phyloP scores from a whole-genome alignment of 2,329 filamentous ascomycete species.

The Fonsecaea multimorphosa region DNA sequence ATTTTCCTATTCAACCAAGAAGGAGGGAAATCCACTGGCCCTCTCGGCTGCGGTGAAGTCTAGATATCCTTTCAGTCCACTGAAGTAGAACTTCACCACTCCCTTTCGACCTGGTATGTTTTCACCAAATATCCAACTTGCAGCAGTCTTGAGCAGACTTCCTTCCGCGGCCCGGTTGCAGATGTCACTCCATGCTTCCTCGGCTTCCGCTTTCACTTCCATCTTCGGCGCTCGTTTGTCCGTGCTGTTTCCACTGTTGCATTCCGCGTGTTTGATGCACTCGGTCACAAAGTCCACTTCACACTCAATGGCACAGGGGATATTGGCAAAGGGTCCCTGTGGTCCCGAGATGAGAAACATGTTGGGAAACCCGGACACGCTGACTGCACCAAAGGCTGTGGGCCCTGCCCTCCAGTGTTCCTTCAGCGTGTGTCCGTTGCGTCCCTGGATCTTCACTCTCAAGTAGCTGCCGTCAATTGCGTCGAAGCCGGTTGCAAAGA shows the following conservation, averaged over 20 bases:
- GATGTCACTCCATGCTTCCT: conserved; percentile 56
- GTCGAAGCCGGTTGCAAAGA: conserved; percentile 54
- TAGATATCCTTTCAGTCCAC: neutral
- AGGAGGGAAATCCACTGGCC: too few relatives aligned
- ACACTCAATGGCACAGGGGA: conserved; percentile 58
- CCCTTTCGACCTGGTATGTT: conserved; percentile 59
- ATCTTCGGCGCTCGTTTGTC: conserved; percentile 50
- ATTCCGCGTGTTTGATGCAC: conserved; percentile 18
- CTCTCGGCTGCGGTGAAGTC: too few relatives aligned
- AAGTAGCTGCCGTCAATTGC: conserved; percentile 52
- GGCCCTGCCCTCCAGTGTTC: conserved; percentile 47
- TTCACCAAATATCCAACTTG: conserved; percentile 56
- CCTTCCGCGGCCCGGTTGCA: conserved; percentile 41
- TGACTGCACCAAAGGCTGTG: conserved; percentile 49
- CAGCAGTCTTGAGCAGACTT: conserved; percentile 60
- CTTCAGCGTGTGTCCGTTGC: conserved; percentile 45
- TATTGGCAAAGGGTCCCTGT: conserved; percentile 63
- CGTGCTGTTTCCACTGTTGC: conserved; percentile 51
- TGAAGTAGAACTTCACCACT: conserved; percentile 14
- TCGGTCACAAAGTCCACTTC: conserved; percentile 48
- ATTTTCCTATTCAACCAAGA: too few relatives aligned
- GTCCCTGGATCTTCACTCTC: conserved; percentile 47
- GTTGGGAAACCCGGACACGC: conserved; percentile 52
- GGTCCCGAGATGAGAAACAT: conserved; percentile 60
- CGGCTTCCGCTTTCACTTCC: conserved; percentile 51